A percentile compares a stretch with the other conserved stretches of the same genome.
Conservation (phyloP, 1,284 basidiomycete genomes). For the Meira miltonrushii region DNA sequence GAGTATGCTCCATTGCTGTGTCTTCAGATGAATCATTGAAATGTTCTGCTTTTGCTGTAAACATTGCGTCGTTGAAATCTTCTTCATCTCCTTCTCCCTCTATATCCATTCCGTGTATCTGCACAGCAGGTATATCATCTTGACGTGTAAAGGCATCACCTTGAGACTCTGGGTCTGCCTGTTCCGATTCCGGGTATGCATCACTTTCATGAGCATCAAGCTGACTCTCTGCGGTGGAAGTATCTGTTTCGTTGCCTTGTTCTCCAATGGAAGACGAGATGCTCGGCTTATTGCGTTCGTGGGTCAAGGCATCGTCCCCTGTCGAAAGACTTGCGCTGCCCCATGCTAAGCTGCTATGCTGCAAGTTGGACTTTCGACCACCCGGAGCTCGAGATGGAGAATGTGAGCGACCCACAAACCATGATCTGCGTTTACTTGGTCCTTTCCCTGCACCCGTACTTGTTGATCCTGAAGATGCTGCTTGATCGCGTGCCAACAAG, state of each 20-base stretch:
- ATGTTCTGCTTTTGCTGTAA: too few species aligned
- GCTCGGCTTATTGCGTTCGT: too few species aligned
- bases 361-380: not conserved
- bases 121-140: too few species aligned
- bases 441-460: too few species aligned
- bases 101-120: not conserved
- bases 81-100: not conserved
- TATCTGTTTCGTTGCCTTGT: not conserved
- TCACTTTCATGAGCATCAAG: not conserved
- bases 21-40: too few species aligned
- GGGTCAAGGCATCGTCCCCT: too few species aligned
- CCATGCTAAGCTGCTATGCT: slow-evolving; percentile 39
- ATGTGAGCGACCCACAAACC: slow-evolving; percentile 5
- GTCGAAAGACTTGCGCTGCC: slow-evolving; percentile 30
- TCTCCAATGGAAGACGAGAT: too few species aligned
- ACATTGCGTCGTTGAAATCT: not conserved
- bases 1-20: too few species aligned
- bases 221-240: not conserved
- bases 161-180: not conserved
- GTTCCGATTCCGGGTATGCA: not conserved
- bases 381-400: not conserved
- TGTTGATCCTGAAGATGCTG: not conserved
- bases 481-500: slow-evolving; percentile 12
- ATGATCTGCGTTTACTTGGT: not conserved
- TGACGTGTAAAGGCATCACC: too few species aligned